phyloP scores from a whole-genome alignment of 2,329 filamentous ascomycete genomes.

The Cercospora beticola region DNA sequence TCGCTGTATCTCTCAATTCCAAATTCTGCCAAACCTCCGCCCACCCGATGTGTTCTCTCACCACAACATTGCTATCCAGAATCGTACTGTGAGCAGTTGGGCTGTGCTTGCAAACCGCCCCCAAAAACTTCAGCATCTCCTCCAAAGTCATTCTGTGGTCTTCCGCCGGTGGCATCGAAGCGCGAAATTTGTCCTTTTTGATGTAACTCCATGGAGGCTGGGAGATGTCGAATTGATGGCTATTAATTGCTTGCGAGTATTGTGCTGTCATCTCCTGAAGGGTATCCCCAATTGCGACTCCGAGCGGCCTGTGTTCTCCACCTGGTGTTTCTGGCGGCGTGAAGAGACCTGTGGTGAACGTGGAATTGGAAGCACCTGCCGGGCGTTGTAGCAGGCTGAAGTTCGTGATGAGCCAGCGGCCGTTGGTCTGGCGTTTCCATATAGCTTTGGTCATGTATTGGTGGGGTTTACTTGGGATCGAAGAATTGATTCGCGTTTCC shows the following conservation, averaged over 20 bases:
- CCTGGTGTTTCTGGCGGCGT: constrained; percentile 7
- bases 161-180: constrained; percentile 6
- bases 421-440: neutral
- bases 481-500: neutral
- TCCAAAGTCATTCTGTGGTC: constrained; percentile 8
- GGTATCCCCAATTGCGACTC: neutral
- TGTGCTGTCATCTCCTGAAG: constrained; percentile 11
- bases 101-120: neutral
- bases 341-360: constrained; percentile 4
- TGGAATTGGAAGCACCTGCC: neutral
- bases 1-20: constrained; percentile 9
- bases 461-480: neutral
- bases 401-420: constrained; percentile 1
- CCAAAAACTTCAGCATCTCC: constrained; percentile 3
- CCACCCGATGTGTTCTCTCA: constrained; percentile 4
- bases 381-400: neutral
- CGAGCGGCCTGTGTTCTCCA: neutral
- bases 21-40: constrained; percentile 12
- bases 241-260: constrained; percentile 1
- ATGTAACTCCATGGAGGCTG: constrained; percentile 9
- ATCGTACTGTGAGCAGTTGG: constrained; percentile 7
- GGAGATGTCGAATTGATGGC: neutral
- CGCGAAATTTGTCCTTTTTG: neutral
- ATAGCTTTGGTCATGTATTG: constrained; percentile 10
- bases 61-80: neutral